Conservation (phyloP, 106 monocot species). For the Alisma plantagoaquatica region DNA sequence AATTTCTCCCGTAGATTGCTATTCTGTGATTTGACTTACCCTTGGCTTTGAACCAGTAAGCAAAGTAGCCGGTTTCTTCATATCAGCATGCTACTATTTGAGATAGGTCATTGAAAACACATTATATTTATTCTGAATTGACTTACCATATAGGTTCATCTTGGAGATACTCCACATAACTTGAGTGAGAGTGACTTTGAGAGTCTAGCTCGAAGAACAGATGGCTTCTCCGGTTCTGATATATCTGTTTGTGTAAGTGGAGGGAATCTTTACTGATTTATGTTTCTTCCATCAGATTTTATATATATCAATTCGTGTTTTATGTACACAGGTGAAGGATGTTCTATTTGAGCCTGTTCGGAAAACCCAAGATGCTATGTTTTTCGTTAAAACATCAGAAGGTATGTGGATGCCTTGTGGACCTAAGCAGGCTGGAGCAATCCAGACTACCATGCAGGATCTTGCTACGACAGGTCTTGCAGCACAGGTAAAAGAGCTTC, state of each 20-base stretch:
- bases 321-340: conserved; percentile 53
- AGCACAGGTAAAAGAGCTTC: conserved; percentile 22
- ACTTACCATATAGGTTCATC: conserved; percentile 61
- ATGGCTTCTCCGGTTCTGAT: conserved; percentile 83
- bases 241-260: conserved; percentile 70
- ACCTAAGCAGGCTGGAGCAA: conserved; percentile 41
- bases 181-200: conserved; percentile 72
- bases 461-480: conserved; percentile 62
- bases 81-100: too few relatives aligned
- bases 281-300: not conserved
- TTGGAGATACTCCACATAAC: conserved; percentile 73
- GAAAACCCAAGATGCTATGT: conserved; percentile 83
- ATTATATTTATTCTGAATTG: too few relatives aligned
- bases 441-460: conserved; percentile 74
- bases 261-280: not conserved
- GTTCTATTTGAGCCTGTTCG: conserved; percentile 83
- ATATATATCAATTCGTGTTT: not conserved
- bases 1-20: too few relatives aligned
- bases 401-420: conserved; percentile 73
- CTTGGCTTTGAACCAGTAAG: too few relatives aligned
- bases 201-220: conserved; percentile 47
- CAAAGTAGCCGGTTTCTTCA: too few relatives aligned
- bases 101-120: too few relatives aligned
- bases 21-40: too few relatives aligned
- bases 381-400: conserved; percentile 37